phyloP scores from a whole-genome alignment of 2,329 filamentous ascomycete species.

The Cercospora berteroae region DNA sequence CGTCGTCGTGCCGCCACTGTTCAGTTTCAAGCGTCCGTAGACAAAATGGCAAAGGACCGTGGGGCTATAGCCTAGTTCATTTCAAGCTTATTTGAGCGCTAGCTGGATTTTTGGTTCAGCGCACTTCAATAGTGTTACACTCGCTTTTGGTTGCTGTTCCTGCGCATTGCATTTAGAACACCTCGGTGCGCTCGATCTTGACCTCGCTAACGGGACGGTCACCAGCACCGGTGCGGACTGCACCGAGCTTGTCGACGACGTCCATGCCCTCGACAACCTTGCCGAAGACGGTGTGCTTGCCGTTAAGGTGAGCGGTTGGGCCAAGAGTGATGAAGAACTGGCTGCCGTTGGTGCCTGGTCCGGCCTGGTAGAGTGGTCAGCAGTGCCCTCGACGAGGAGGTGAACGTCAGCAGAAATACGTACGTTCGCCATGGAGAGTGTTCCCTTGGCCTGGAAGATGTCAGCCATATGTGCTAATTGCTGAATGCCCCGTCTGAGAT shows the following conservation, averaged over 20 bases:
- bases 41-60: not conserved
- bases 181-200: constrained; percentile 56
- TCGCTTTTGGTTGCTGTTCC: not conserved
- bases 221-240: constrained; percentile 75
- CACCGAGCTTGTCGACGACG: constrained; percentile 82
- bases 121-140: not conserved
- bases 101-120: not conserved
- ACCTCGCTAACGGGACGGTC: constrained; percentile 80
- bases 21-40: not conserved
- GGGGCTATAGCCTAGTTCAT: not conserved
- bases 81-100: not conserved
- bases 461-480: not conserved
- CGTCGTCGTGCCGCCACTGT: not conserved
- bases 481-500: not conserved
- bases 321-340: constrained; percentile 88
- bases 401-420: not conserved
- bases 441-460: constrained; percentile 53
- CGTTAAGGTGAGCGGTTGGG: constrained; percentile 82
- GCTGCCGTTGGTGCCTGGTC: constrained; percentile 86
- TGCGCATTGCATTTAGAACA: constrained; percentile 20
- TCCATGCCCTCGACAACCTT: constrained; percentile 87
- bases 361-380: constrained; percentile 48
- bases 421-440: constrained; percentile 86
- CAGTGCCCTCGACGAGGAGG: not conserved
- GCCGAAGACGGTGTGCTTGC: constrained; percentile 94